These are phyloP conservation scores for Leishmania arabica DNA, from an alignment of 208 protist species.

Conservation along the genomic window DNA sequence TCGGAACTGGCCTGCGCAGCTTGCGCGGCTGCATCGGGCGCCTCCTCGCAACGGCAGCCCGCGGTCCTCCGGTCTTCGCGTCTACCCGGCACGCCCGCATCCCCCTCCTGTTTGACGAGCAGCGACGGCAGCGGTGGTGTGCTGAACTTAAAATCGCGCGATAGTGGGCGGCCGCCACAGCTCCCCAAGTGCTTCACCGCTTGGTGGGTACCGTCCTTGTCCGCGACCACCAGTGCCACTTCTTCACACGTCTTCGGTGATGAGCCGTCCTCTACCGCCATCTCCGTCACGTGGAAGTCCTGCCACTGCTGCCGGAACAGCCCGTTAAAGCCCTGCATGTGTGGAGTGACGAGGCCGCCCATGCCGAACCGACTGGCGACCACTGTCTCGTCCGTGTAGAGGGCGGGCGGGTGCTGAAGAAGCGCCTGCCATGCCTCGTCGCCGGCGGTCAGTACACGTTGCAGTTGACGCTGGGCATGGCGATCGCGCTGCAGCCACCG, in stretches of 20 bases:
- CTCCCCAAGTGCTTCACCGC: constrained; percentile 47
- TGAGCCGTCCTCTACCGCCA: constrained; percentile 16
- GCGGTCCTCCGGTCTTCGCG: neutral
- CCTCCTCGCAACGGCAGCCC: neutral
- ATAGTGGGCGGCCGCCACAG: constrained; percentile 37
- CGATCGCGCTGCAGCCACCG: constrained; percentile 6
- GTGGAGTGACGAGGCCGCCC: constrained; percentile 50
- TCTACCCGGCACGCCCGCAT: neutral
- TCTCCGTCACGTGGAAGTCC: constrained; percentile 83
- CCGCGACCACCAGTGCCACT: neutral
- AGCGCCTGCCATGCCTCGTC: constrained; percentile 18
- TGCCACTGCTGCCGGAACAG: constrained; percentile 79
- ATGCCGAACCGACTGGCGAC: constrained; percentile 81
- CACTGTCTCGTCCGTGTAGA: constrained; percentile 57
- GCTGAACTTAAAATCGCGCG: constrained; percentile 41
- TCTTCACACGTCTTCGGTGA: neutral
- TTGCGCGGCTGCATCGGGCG: neutral
- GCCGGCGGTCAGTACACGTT: constrained; percentile 10
- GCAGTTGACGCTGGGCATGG: constrained; percentile 8
- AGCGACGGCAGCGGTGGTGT: constrained; percentile 54
- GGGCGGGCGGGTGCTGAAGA: constrained; percentile 36
- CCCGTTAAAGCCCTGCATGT: constrained; percentile 46
- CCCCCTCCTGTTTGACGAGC: constrained; percentile 2
- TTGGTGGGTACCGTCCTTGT: constrained; percentile 17
- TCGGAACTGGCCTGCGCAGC: neutral